Conservation (phyloP, 257 asterid species). For the Solanum sejunctum region DNA sequence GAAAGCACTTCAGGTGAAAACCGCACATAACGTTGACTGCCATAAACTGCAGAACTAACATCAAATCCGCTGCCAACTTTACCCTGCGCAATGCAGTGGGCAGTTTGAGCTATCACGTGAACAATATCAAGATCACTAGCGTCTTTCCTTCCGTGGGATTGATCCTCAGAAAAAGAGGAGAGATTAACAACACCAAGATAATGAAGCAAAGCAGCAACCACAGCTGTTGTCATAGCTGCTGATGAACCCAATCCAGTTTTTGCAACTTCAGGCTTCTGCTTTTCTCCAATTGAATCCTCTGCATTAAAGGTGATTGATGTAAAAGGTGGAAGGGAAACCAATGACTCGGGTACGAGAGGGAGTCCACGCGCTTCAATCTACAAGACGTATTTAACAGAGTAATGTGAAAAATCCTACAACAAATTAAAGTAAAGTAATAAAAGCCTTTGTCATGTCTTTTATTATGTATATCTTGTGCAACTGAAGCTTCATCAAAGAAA, state of each 20-base stretch:
- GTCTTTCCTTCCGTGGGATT: slow-evolving; percentile 16
- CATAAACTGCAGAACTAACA: slow-evolving; percentile 97
- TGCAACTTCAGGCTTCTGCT: slow-evolving; percentile 92
- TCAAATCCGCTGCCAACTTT: slow-evolving; percentile 99
- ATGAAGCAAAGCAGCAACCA: slow-evolving; percentile 83
- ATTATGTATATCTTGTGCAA: not conserved
- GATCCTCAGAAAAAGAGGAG: slow-evolving; percentile 29
- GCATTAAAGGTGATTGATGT: slow-evolving; percentile 72
- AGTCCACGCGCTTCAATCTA: slow-evolving; percentile 90
- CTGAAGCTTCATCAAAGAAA: not conserved
- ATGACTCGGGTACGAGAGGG: slow-evolving; percentile 77
- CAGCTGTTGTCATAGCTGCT: slow-evolving; percentile 99
- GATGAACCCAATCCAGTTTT: slow-evolving; percentile 99
- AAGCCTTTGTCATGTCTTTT: not conserved
- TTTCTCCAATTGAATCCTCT: slow-evolving; percentile 56
- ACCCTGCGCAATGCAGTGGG: slow-evolving; percentile 98
- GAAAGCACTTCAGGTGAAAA: slow-evolving; percentile 87
- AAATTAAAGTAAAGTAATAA: not conserved
- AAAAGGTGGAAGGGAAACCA: slow-evolving; percentile 90
- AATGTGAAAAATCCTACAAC: not conserved
- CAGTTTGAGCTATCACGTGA: slow-evolving; percentile 90
- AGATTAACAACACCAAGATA: slow-evolving; percentile 77
- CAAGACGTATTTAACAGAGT: slow-evolving; percentile 3
- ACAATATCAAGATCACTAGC: slow-evolving; percentile 49
- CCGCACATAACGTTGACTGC: slow-evolving; percentile 87